Conservation (phyloP, 495 filamentous ascomycete genomes). For the Penicillium herquei region DNA sequence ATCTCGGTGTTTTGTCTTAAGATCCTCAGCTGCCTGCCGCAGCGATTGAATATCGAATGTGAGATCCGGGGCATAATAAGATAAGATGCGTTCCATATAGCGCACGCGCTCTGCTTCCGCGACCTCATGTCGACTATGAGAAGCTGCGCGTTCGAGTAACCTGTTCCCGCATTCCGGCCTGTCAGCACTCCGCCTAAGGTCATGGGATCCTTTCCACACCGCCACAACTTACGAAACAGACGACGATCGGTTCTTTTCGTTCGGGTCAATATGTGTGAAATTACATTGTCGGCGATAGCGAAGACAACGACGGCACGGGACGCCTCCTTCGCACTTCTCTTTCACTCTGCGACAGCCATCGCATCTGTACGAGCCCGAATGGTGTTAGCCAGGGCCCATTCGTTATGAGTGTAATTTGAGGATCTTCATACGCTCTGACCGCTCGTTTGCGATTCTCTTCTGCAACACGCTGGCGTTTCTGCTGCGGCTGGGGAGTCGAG, state of each 20-base stretch:
- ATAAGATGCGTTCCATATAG: conserved; percentile 44
- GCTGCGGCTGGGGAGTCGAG: conserved; percentile 28
- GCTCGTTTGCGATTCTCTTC: conserved; percentile 52
- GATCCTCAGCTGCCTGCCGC: conserved; percentile 39
- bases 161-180: conserved; percentile 14
- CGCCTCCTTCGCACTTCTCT: conserved; percentile 52
- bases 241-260: conserved; percentile 37
- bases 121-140: conserved; percentile 40
- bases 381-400: conserved; percentile 8
- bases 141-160: conserved; percentile 35
- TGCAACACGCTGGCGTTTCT: conserved; percentile 47
- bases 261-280: conserved; percentile 45
- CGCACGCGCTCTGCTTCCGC: conserved; percentile 44
- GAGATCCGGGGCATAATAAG: conserved; percentile 43
- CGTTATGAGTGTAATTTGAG: not conserved
- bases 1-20: conserved; percentile 37
- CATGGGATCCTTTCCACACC: not conserved
- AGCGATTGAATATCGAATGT: conserved; percentile 45
- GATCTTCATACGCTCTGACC: conserved; percentile 39
- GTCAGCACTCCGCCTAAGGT: conserved; percentile 1
- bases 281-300: conserved; percentile 49
- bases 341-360: conserved; percentile 50
- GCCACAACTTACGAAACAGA: conserved; percentile 36
- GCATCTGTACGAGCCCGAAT: conserved; percentile 28
- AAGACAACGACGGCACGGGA: conserved; percentile 49